Percentiles rank a stretch among this genome's conserved stretches.
Evolutionary conservation across 2,329 filamentous ascomycete genomes (phyloP).

Genomic region (Aspergillus phoenicis): DNA sequence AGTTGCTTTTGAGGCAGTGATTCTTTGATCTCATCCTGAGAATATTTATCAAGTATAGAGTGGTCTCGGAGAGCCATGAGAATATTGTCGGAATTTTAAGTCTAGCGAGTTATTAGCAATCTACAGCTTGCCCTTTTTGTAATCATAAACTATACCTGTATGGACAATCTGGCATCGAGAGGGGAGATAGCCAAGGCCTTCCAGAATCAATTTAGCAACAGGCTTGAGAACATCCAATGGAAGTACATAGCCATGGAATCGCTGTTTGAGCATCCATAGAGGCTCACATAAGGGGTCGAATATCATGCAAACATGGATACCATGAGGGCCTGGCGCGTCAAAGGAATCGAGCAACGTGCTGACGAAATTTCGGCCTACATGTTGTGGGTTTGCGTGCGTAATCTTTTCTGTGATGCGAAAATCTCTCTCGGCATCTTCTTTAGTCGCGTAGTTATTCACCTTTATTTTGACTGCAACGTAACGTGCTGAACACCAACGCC

Average conservation of each 20-base stretch:
- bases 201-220: slow-evolving; percentile 37
- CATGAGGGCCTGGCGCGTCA: slow-evolving; percentile 27
- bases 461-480: slow-evolving; percentile 42
- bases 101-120: slow-evolving; percentile 11
- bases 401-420: slow-evolving; percentile 38
- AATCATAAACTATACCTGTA: slow-evolving; percentile 28
- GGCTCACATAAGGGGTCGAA: slow-evolving; percentile 40
- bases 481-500: slow-evolving; percentile 27
- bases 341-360: slow-evolving; percentile 40
- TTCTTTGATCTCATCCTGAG: background rate
- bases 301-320: slow-evolving; percentile 41
- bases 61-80: background rate
- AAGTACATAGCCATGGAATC: slow-evolving; percentile 29
- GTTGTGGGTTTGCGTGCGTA: slow-evolving; percentile 28
- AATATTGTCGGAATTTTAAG: background rate
- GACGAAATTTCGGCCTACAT: slow-evolving; percentile 37
- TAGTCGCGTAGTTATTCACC: slow-evolving; percentile 28
- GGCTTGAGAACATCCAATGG: slow-evolving; percentile 33
- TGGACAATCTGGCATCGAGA: slow-evolving; percentile 44
- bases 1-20: background rate
- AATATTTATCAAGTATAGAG: background rate
- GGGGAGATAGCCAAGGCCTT: slow-evolving; percentile 46
- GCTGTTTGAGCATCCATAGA: slow-evolving; percentile 34
- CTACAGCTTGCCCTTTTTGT: background rate
- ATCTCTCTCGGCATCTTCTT: slow-evolving; percentile 29